These are phyloP conservation scores for Vigna trinervia DNA, from an alignment of 306 rosid species.

Conservation along the genomic window DNA sequence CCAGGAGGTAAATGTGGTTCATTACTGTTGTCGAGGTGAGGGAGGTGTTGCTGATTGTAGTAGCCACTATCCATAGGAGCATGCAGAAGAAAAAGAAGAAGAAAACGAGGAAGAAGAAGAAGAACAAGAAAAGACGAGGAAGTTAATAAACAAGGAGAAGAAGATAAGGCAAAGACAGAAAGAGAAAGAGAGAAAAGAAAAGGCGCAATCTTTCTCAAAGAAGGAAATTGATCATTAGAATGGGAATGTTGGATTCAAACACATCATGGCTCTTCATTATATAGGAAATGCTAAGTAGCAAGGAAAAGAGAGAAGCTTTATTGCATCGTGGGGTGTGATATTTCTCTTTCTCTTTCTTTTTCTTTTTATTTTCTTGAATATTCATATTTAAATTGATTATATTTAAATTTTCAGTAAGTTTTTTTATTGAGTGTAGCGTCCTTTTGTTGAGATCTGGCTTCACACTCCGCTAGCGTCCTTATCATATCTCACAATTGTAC, in stretches of 20 bases:
- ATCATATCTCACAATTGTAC: conserved; percentile 43
- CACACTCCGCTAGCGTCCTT: conserved; percentile 39
- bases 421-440: conserved; percentile 30
- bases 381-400: too few relatives aligned
- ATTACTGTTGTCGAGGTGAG: conserved; percentile 13
- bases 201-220: background rate
- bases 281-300: conserved; percentile 15
- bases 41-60: background rate
- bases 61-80: conserved; percentile 40
- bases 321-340: background rate
- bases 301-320: background rate
- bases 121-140: background rate
- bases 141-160: background rate
- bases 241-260: conserved; percentile 26
- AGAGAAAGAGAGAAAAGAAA: background rate
- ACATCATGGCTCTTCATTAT: conserved; percentile 11
- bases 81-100: background rate
- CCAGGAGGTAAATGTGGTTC: conserved; percentile 76
- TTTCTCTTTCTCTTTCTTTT: conserved; percentile 12
- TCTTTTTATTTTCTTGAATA: conserved; percentile 11
- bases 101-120: background rate
- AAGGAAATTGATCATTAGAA: conserved; percentile 7
- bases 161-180: conserved; percentile 5
- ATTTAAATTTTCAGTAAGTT: too few relatives aligned
- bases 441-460: conserved; percentile 47